Conservation (phyloP, 441 rosid species). For the Brassica hybrid region DNA sequence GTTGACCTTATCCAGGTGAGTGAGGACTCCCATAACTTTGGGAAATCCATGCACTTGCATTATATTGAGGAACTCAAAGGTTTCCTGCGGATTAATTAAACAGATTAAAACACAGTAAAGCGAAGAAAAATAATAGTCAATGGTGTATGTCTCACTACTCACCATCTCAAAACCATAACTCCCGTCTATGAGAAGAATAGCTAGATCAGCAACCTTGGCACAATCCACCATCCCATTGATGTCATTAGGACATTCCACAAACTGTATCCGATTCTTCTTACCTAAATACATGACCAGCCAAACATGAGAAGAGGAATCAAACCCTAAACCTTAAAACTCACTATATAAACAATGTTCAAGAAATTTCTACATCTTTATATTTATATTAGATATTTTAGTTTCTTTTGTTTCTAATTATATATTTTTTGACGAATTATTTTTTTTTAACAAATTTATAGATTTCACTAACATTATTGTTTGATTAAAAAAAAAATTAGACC, state of each 20-base stretch:
- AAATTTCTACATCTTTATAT: too few relatives aligned
- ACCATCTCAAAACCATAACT: constrained; percentile 99
- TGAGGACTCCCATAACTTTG: too few relatives aligned
- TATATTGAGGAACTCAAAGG: constrained; percentile 92
- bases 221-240: too few relatives aligned
- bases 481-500: too few relatives aligned
- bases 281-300: constrained; percentile 51
- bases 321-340: constrained; percentile 13
- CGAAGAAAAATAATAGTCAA: background rate
- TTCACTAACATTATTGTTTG: too few relatives aligned
- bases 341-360: background rate
- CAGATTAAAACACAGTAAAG: background rate
- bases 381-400: too few relatives aligned
- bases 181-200: constrained; percentile 85
- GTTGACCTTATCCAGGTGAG: constrained; percentile 90
- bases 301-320: constrained; percentile 25
- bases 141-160: constrained; percentile 58
- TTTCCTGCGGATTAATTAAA: constrained; percentile 61
- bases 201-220: too few relatives aligned
- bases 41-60: constrained; percentile 96
- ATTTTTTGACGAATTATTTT: too few relatives aligned
- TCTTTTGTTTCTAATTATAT: too few relatives aligned
- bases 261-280: constrained; percentile 74
- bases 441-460: too few relatives aligned
- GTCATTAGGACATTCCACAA: too few relatives aligned